These are phyloP conservation scores for Aspergillus fructus DNA, from an alignment of 2,329 filamentous ascomycete genomes.

Conservation along the genomic window DNA sequence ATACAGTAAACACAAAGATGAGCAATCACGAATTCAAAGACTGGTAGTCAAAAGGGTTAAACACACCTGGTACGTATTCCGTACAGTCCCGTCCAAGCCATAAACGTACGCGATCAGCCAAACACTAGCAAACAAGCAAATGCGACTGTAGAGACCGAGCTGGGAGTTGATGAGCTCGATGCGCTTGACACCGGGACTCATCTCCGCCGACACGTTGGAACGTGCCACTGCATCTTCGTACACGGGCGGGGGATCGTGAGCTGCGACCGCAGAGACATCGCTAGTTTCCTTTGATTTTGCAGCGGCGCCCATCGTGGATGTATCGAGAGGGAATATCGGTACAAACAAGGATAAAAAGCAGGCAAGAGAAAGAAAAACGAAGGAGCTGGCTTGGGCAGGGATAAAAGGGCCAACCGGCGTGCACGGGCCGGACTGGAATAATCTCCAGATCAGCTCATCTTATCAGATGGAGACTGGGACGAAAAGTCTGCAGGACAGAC, in stretches of 20 bases:
- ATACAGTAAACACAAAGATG: not conserved
- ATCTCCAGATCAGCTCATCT: slow-evolving; percentile 2
- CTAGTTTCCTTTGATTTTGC: not conserved
- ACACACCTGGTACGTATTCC: slow-evolving; percentile 49
- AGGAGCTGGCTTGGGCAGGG: not conserved
- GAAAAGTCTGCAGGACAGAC: not conserved
- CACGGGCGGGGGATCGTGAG: not conserved
- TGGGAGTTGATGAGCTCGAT: slow-evolving; percentile 12
- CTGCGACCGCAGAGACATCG: not conserved
- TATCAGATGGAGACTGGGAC: slow-evolving; percentile 1
- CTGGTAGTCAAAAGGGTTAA: not conserved
- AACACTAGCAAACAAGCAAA: slow-evolving; percentile 52
- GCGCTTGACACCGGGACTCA: slow-evolving; percentile 11
- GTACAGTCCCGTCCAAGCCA: slow-evolving; percentile 58
- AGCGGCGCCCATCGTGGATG: not conserved
- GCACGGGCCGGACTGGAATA: no score
- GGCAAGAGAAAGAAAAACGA: not conserved
- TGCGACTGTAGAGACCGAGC: slow-evolving; percentile 1
- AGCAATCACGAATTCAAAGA: not conserved
- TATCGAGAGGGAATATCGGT: no score
- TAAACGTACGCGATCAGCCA: slow-evolving; percentile 66
- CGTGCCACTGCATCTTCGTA: not conserved
- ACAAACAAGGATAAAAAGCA: not conserved
- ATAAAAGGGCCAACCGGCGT: not conserved
- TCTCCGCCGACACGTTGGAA: not conserved